These are phyloP conservation scores for Pseudevernia furfuracea DNA, from an alignment of 495 filamentous ascomycete genomes.

Conservation along the genomic window DNA sequence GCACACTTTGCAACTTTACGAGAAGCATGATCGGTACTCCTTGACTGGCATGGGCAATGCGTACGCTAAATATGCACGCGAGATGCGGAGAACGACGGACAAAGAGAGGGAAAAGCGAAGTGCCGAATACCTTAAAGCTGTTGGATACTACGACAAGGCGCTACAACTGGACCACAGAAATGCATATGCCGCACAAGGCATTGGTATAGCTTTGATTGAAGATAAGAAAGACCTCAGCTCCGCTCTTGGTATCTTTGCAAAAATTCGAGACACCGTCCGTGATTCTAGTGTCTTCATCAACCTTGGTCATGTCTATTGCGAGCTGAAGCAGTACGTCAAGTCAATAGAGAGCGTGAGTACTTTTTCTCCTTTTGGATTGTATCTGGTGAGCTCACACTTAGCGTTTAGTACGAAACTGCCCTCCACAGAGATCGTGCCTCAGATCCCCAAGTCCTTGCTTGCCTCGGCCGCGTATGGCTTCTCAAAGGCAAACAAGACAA, in stretches of 20 bases:
- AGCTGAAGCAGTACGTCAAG: slow-evolving; percentile 77
- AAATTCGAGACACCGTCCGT: slow-evolving; percentile 79
- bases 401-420: slow-evolving; percentile 70
- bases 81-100: slow-evolving; percentile 88
- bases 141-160: slow-evolving; percentile 98
- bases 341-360: slow-evolving; percentile 68
- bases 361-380: not conserved
- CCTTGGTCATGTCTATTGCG: slow-evolving; percentile 83
- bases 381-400: slow-evolving; percentile 2
- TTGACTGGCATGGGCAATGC: slow-evolving; percentile 95
- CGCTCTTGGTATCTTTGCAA: slow-evolving; percentile 78
- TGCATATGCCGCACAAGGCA: slow-evolving; percentile 90
- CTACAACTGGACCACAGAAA: slow-evolving; percentile 86
- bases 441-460: slow-evolving; percentile 77
- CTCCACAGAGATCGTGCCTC: slow-evolving; percentile 69
- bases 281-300: slow-evolving; percentile 84
- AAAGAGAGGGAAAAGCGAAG: slow-evolving; percentile 81
- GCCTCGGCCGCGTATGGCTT: slow-evolving; percentile 90
- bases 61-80: slow-evolving; percentile 73
- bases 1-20: slow-evolving; percentile 83
- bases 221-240: slow-evolving; percentile 78
- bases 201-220: slow-evolving; percentile 87
- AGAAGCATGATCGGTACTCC: slow-evolving; percentile 95
- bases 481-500: slow-evolving; percentile 76
- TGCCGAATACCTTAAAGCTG: slow-evolving; percentile 77